Base-by-base conservation (phyloP, 176 grass and related monocot species). In the Cenchrus purpureus region DNA sequence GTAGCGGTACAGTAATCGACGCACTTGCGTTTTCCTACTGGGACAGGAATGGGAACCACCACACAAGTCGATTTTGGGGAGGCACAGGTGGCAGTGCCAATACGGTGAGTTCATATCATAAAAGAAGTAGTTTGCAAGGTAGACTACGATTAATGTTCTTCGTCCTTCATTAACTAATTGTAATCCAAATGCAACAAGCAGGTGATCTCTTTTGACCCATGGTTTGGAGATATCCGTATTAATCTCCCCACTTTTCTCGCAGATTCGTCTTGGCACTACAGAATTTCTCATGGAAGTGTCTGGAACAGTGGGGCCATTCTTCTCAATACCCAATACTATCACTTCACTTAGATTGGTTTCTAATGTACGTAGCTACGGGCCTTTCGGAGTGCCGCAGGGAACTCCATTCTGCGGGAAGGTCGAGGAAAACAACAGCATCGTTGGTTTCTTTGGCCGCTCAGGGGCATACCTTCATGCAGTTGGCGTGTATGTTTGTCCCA, bases 11-110 rank as follows among this genome's bases (percentile, higher is more conserved):
- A 6, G 13, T 53, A 34, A 13, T 79, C 8, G 77, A 79, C n/a
- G 78, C 64, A 0, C 6, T 68, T 43, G 78, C 29, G 8, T 81
- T 81, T 68, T 55, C 63, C 55, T 81, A 81, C 12, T 16, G 16
- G 9, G 78, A 81, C 32, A 43, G 1, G 50, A 54, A 55, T n/a
- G 78, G 50, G 10, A 40, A 68, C 31, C 15, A 10, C 19, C 31
- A 81, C 49, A 68, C 78, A 42, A 29, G 48, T 12, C 0, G 49
- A 14, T 51, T 68, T 22, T 81, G 63, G 78, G 78, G 78, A 6
- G 63, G 64, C 34, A 20, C 11, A 22, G 28, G 48, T n/a, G 64
- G 78, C 17, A 54, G 10, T 8, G 4, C 7, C 49, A 5, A 66
- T 16, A 81, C 46, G 49, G 78, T 81, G 4, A 42, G 78, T 25